Evolutionary conservation across 495 filamentous ascomycete genomes (phyloP).

Genomic region (Trichoderma erinaceum): DNA sequence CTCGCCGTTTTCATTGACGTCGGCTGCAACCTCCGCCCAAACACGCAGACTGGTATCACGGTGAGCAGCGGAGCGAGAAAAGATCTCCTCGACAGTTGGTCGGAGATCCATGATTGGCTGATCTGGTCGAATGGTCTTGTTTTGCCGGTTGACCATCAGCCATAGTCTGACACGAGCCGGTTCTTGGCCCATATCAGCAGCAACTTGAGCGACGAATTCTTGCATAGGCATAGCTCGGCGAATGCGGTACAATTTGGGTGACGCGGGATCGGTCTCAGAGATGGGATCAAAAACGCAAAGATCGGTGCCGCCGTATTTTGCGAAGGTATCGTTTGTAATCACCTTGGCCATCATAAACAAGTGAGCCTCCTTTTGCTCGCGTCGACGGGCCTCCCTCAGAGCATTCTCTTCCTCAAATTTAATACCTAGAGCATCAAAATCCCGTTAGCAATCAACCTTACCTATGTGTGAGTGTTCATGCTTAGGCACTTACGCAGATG

Average conservation of each 20-base stretch:
- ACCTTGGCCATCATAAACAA: conserved; percentile 79
- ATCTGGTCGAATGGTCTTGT: conserved; percentile 91
- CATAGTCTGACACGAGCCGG: conserved; percentile 69
- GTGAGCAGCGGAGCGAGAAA: conserved; percentile 52
- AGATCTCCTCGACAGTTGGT: conserved; percentile 77
- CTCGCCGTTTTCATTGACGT: conserved; percentile 55
- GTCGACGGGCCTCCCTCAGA: conserved; percentile 61
- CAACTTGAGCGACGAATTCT: conserved; percentile 64
- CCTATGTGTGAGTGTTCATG: background rate
- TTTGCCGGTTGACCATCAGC: conserved; percentile 98
- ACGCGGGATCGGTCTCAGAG: conserved; percentile 48
- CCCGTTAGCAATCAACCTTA: conserved; percentile 31
- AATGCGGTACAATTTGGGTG: conserved; percentile 60
- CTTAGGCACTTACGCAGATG: conserved; percentile 62
- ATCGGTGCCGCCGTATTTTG: conserved; percentile 76
- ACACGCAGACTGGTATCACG: conserved; percentile 70
- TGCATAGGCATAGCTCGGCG: conserved; percentile 65
- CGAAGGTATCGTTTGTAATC: conserved; percentile 72
- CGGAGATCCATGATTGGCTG: conserved; percentile 67
- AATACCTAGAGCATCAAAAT: conserved; percentile 40
- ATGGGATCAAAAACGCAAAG: conserved; percentile 62
- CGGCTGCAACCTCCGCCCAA: conserved; percentile 74
- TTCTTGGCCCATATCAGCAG: conserved; percentile 57
- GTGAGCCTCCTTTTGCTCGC: conserved; percentile 90
- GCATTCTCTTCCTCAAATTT: conserved; percentile 77